Evolutionary conservation across 805 yeast species (phyloP).

Genomic region (Candida lessepsii): DNA sequence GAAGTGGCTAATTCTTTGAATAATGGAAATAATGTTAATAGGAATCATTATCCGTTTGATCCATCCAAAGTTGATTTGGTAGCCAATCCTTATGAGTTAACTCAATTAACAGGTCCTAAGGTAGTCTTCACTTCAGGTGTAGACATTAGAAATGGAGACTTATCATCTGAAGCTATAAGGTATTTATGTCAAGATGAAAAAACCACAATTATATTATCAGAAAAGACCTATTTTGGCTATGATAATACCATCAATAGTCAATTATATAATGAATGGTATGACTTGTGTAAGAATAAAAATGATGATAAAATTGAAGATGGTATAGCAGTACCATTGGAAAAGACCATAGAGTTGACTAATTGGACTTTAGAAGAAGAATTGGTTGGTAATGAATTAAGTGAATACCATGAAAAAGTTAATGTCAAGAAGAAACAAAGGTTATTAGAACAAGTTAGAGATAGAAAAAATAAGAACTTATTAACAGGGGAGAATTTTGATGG

Average conservation of each 20-base stretch:
- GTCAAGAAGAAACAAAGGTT: conserved; percentile 44
- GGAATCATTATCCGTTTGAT: conserved; percentile 76
- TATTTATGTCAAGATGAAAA: conserved; percentile 62
- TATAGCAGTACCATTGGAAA: conserved; percentile 52
- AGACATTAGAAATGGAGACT: conserved; percentile 62
- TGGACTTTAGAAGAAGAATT: conserved; percentile 50
- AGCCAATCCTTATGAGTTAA: conserved; percentile 54
- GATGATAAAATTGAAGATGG: conserved; percentile 55
- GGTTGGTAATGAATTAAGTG: conserved; percentile 48
- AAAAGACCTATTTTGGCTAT: conserved; percentile 45
- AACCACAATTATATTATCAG: conserved; percentile 75
- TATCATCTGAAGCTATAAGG: conserved; percentile 50
- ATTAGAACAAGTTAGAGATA: conserved; percentile 41
- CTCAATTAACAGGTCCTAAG: conserved; percentile 62
- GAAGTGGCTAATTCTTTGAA: conserved; percentile 42
- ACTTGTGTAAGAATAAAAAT: conserved; percentile 33
- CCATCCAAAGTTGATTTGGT: conserved; percentile 57
- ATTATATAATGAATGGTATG: conserved; percentile 55
- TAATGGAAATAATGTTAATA: conserved; percentile 24
- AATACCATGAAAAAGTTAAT: conserved; percentile 47
- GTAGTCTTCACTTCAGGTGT: conserved; percentile 76
- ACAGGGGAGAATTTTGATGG: conserved; percentile 34
- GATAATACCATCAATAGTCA: conserved; percentile 47
- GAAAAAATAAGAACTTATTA: conserved; percentile 38
- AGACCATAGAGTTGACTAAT: conserved; percentile 38